These are phyloP conservation scores for Waitea zeae DNA, from an alignment of 1,284 basidiomycete species.

Conservation along the genomic window DNA sequence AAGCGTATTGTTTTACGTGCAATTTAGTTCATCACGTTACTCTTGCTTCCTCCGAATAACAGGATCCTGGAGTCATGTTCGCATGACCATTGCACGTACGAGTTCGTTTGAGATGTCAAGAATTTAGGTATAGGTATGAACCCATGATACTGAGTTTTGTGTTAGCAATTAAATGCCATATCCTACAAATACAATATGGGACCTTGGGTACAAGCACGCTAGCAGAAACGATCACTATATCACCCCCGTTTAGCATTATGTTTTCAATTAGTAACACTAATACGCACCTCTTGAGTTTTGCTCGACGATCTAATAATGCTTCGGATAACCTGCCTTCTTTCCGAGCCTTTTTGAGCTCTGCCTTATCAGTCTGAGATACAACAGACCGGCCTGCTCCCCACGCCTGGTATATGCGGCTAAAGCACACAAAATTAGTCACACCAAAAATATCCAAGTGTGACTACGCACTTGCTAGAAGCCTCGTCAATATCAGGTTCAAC, in stretches of 20 bases:
- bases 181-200: neutral
- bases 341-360: slow-evolving; percentile 66
- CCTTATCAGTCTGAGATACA: slow-evolving; percentile 53
- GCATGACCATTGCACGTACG: too few species aligned
- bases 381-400: slow-evolving; percentile 75
- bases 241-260: slow-evolving; percentile 5
- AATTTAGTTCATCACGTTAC: too few species aligned
- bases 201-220: slow-evolving; percentile 3
- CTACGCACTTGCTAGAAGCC: slow-evolving; percentile 46
- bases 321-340: slow-evolving; percentile 83
- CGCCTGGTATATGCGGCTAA: slow-evolving; percentile 64
- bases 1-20: too few species aligned
- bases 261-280: neutral
- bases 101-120: too few species aligned
- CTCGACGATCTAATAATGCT: slow-evolving; percentile 73
- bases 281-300: slow-evolving; percentile 81
- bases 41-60: too few species aligned
- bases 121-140: too few species aligned
- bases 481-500: slow-evolving; percentile 52
- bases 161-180: too few species aligned
- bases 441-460: slow-evolving; percentile 1
- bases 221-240: slow-evolving; percentile 10
- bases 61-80: too few species aligned
- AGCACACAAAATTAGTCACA: slow-evolving; percentile 1
- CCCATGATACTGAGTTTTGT: too few species aligned